Conservation (phyloP, 2,329 filamentous ascomycete species). For the Fusarium udum region DNA sequence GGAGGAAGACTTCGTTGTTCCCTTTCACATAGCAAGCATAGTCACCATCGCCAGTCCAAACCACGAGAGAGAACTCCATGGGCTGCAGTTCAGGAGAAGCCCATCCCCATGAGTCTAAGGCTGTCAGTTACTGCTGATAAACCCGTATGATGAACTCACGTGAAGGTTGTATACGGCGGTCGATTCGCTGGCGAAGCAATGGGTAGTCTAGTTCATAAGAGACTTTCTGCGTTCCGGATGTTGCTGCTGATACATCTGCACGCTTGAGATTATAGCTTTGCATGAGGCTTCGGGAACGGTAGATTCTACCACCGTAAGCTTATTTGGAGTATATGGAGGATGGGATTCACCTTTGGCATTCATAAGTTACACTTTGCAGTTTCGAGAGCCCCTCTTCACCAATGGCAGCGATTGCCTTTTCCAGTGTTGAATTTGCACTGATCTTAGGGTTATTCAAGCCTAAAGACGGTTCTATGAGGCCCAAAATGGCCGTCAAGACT, state of each 20-base stretch:
- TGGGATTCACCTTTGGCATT: not conserved
- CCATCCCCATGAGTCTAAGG: conserved; percentile 20
- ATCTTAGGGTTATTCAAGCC: rapidly evolving
- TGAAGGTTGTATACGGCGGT: not conserved
- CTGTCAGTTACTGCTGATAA: rapidly evolving
- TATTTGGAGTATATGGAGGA: rapidly evolving
- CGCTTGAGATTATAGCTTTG: conserved; percentile 21
- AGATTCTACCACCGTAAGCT: not conserved
- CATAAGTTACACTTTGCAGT: not conserved
- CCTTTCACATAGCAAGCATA: conserved; percentile 21
- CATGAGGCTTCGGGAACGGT: conserved; percentile 24
- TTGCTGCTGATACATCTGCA: conserved; percentile 8
- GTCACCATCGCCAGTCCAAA: not conserved
- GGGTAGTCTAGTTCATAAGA: conserved; percentile 5
- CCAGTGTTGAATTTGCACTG: not conserved
- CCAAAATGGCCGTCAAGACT: rapidly evolving
- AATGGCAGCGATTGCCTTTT: not conserved
- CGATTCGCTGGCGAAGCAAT: conserved; percentile 3
- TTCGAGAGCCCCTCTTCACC: not conserved
- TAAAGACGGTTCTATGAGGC: rapidly evolving
- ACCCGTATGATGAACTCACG: rapidly evolving
- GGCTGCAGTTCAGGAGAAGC: conserved; percentile 4
- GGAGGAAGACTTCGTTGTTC: conserved; percentile 24
- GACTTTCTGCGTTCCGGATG: conserved; percentile 17
- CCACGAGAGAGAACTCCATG: conserved; percentile 19